A percentile compares a stretch with the other conserved stretches of the same genome.
Conservation (phyloP, 768 basidiomycete species). For the Hortiboletus campestris region DNA sequence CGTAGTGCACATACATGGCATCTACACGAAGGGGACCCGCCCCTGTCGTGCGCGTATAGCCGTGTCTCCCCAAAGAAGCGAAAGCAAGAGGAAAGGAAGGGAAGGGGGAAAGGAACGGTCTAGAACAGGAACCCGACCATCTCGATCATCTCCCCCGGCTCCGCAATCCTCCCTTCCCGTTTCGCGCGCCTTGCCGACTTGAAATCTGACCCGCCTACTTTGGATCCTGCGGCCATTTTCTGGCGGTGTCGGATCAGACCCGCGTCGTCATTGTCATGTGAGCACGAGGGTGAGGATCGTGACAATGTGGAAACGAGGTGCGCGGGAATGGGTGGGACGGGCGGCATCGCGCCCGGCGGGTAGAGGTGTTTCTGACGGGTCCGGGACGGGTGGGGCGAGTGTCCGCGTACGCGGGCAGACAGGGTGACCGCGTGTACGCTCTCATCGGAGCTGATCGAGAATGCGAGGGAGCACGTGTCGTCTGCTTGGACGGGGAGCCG, state of each 20-base stretch:
- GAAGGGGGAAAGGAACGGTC: neutral
- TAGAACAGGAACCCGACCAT: slow-evolving; percentile 31
- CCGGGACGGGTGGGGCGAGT: slow-evolving; percentile 12
- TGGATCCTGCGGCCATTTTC: slow-evolving; percentile 24
- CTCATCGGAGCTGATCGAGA: slow-evolving; percentile 30
- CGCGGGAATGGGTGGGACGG: slow-evolving; percentile 23
- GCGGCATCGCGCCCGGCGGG: slow-evolving; percentile 24
- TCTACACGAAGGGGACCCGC: neutral
- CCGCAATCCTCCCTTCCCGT: slow-evolving; percentile 20
- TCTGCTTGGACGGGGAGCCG: slow-evolving; percentile 9
- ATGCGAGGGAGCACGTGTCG: slow-evolving; percentile 20
- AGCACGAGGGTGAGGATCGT: neutral
- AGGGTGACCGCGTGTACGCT: slow-evolving; percentile 24
- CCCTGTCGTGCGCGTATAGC: neutral
- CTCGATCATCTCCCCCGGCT: slow-evolving; percentile 25
- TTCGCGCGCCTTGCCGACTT: slow-evolving; percentile 29
- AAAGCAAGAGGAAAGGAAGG: neutral
- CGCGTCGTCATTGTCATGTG: neutral
- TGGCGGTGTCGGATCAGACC: slow-evolving; percentile 24
- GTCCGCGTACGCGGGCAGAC: slow-evolving; percentile 14
- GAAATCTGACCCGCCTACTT: slow-evolving; percentile 28
- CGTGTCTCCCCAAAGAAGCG: neutral
- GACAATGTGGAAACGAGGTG: slow-evolving; percentile 11
- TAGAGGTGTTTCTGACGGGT: slow-evolving; percentile 11
- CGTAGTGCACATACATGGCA: neutral